phyloP scores from a whole-genome alignment of 768 basidiomycete species.

The Podaxis mareebaensis region DNA sequence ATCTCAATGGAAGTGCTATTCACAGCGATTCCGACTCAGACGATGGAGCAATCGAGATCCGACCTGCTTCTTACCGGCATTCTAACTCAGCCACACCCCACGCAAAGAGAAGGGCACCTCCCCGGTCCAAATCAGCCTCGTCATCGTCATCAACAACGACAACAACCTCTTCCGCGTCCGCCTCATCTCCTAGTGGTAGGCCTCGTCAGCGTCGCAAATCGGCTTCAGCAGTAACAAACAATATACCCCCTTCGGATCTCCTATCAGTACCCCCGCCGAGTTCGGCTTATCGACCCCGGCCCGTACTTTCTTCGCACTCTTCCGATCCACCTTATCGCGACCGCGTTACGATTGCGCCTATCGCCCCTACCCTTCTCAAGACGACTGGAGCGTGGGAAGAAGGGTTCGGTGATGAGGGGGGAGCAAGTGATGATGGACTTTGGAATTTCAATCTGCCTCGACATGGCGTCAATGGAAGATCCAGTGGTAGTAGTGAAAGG shows the following conservation, averaged over 20 bases:
- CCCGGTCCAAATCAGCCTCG: slow-evolving; percentile 44
- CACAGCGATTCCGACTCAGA: slow-evolving; percentile 44
- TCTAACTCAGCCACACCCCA: slow-evolving; percentile 20
- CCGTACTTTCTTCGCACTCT: slow-evolving; percentile 31
- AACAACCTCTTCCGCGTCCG: slow-evolving; percentile 44
- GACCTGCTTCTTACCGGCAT: slow-evolving; percentile 29
- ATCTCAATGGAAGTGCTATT: slow-evolving; percentile 29
- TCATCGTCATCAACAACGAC: slow-evolving; percentile 48
- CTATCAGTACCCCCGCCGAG: slow-evolving; percentile 25
- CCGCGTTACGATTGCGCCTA: slow-evolving; percentile 48
- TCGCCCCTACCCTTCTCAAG: slow-evolving; percentile 80
- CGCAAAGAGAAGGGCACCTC: slow-evolving; percentile 24
- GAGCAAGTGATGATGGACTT: slow-evolving; percentile 33
- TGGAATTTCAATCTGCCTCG: slow-evolving; percentile 21
- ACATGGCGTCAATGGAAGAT: slow-evolving; percentile 11
- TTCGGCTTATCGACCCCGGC: slow-evolving; percentile 21
- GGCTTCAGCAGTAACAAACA: slow-evolving; percentile 23
- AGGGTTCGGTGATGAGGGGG: slow-evolving; percentile 48
- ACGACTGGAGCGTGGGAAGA: slow-evolving; percentile 60
- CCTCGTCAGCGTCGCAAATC: slow-evolving; percentile 27
- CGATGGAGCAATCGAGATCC: slow-evolving; percentile 67
- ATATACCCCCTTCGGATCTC: slow-evolving; percentile 26
- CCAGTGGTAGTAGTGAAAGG: slow-evolving; percentile 15
- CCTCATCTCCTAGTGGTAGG: slow-evolving; percentile 30
- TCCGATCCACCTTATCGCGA: slow-evolving; percentile 23